Base-by-base conservation (phyloP, 805 yeast genomes). In the Scheffersomyces ergatensis region DNA sequence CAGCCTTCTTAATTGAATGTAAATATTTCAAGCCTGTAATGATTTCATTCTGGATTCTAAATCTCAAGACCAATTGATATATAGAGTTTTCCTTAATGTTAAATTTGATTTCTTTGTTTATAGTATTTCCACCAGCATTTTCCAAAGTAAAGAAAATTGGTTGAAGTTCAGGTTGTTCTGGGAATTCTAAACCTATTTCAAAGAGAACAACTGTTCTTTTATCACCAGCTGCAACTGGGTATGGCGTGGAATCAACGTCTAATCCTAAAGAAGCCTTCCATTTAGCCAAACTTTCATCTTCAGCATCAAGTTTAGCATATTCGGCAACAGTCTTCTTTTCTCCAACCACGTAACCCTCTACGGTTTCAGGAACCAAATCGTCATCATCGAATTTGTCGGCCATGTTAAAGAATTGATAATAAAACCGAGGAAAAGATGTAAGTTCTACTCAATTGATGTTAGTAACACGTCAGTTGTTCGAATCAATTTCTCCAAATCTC, bases 201-300 rank as follows among this genome's bases (percentile, higher is more conserved):
- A 83, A 69, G 39, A 89, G 77, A 9, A 89, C 95, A 17, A 89
- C 95, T 49, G 78, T 77, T 42, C 97, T 76, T 37, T 70, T 72
- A 58, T 88, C 95, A 21, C 83, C 85, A 3, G 86, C 76, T 38
- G 75, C 80, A 20, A 81, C 81, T 12, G 86, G 90, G 48, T 80
- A 69, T 3, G 80, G 62, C 13, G 63, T 55, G 14, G 65, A 58
- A 44, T 80, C 82, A 8, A 80, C 73, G 37, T 80, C 64, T 43
- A 89, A 68, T 0, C 97, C 97, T 24, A 89, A 68, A 1, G 95
- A 85, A 42, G 82, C 86, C 62, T 90, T 90, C 97, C 97, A 89
- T 62, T 86, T 87, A 46, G 84, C 86, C 47, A 89, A 72, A 14
- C 95, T 84, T 63, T 88, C 96, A 60, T 89, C 97, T 52, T 89